These are phyloP conservation scores for Eucalyptus pauciflora DNA, from an alignment of 345 rosid species.

Conservation along the genomic window DNA sequence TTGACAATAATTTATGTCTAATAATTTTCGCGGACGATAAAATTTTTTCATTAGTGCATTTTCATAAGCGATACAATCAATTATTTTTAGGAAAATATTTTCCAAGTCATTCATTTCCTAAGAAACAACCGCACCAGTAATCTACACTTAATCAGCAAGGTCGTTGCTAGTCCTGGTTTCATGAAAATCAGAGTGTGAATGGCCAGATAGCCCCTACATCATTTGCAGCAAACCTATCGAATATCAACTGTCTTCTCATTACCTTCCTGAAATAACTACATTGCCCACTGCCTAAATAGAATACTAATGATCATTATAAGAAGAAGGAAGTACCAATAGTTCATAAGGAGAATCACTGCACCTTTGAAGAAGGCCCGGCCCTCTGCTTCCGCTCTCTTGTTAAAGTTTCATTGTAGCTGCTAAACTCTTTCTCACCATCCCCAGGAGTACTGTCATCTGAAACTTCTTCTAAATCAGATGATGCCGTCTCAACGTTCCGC, in stretches of 20 bases:
- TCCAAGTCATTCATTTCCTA: not conserved
- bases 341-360: not conserved
- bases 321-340: not conserved
- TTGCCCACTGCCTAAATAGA: not conserved
- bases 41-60: not conserved
- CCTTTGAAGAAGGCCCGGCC: conserved; percentile 20
- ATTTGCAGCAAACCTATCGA: not conserved
- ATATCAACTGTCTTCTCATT: not conserved
- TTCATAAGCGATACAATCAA: not conserved
- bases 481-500: conserved; percentile 7
- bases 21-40: not conserved
- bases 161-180: not conserved
- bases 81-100: not conserved
- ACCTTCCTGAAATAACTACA: not conserved
- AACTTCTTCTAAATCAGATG: not conserved
- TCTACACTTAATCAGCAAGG: not conserved
- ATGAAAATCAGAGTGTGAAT: not conserved
- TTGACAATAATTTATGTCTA: not conserved
- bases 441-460: not conserved
- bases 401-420: not conserved
- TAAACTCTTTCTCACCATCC: not conserved
- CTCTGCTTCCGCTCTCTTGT: conserved; percentile 4
- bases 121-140: not conserved
- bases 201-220: not conserved
- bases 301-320: not conserved